Base-by-base conservation (phyloP, 2,329 filamentous ascomycete genomes). In the Aspergillus sp. region DNA sequence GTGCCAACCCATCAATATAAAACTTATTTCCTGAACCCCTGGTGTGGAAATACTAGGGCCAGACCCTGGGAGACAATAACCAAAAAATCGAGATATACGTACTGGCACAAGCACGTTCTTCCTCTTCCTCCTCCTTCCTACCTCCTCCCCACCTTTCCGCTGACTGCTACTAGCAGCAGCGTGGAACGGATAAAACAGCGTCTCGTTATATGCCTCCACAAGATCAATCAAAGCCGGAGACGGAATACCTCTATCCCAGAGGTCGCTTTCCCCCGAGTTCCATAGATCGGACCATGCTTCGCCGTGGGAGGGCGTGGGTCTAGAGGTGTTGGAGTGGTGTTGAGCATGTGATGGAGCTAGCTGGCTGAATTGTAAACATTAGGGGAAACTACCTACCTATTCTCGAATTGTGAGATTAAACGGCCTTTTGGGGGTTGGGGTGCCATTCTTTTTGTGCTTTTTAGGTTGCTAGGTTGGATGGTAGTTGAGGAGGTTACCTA, bases 401-500 rank as follows among this genome's bases (percentile, higher is more conserved):
- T 23, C 19, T 56, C 45, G 46, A 56, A 56, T 7, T 56, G 53
- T 14, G 53, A 56, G 27, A 56, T 45, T 35, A 50, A 21, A 14
- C 53, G 53, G 46, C 53, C 45, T 50, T 50, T 56, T 93, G 93
- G 58, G 97, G 93, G 1, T 93, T 97, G 24, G 93, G 93, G 0
- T 45, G 43, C 2, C 21, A 27, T 45, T 21, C 3, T 24, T 27
- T 31, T 31, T 8, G 27, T 31, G 27, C 27, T 31, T 31, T 8
- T 31, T 31, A 8, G 27, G 27, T 11, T 8, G 27, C 8, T 31
- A 31, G 24, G 27, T 31, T 31, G 27, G 43, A 12, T 17, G 9
- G 19, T 6, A 7, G 43, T 24, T 45, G 43, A 11, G 19, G 41
- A 21, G 17, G 19, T 21, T 21, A 21, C 19, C 19, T 43, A 3